Base-by-base conservation (phyloP, 345 rosid species). In the Cardiospermum halicacabum region DNA sequence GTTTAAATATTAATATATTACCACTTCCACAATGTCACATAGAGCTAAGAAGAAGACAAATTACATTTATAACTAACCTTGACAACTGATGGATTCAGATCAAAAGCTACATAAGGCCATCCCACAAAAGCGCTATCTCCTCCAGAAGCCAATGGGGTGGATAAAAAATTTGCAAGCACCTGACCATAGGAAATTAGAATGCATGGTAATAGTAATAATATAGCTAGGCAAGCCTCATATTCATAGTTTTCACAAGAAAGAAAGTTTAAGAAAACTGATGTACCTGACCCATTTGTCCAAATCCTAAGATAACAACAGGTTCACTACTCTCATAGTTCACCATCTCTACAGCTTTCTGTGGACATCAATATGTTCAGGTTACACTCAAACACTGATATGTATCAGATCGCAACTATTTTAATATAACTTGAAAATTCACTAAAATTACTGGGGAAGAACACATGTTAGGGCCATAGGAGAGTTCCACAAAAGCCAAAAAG, bases 261-360 rank as follows among this genome's bases (percentile, higher is more conserved):
- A 15, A 26, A 18, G 22, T n/a, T 26, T 54, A 27, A 36, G 19
- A 19, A 37, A 37, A 42, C 36, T 40, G 32, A 21, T 31, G 47
- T 73, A 92, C 96, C 96, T 93, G 97, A 65, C 97, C 96, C 96
- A 90, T 90, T 82, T 90, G 97, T 63, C 90, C 92, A 69, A 93
- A 93, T 76, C 98, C 98, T 64, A 93, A 60, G 67, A 93, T 84
- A 57, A 93, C 94, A 74, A 93, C 78, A 55, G 98, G 96, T 71
- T 93, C 97, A 37, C 82, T 82, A 58, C 75, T 88, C 62, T 88
- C 82, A 24, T 70, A 93, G 76, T 74, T 90, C 64, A 84, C 85
- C 60, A 60, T 54, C 77, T 81, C 96, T 16, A 34, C 67, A 62
- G 57, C 40, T 75, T 65, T 86, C 96, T 88, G 92, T 64, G 63